These are phyloP conservation scores for Globisporangium okanoganense DNA, from an alignment of 352 stramenopile genomes.

Conservation along the genomic window DNA sequence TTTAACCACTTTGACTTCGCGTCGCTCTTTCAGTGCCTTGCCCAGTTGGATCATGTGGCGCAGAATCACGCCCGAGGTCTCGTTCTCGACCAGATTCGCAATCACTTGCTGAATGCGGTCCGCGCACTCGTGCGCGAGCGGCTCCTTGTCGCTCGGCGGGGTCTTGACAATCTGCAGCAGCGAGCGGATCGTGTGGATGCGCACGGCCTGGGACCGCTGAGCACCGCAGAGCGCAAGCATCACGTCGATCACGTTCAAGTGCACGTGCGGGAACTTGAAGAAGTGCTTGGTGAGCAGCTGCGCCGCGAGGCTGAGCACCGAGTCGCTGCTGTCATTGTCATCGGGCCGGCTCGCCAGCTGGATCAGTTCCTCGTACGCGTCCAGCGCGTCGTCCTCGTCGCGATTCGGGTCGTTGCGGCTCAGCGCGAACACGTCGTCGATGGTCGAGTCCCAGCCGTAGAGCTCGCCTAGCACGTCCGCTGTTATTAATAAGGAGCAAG, in stretches of 20 bases:
- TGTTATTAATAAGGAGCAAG: background rate
- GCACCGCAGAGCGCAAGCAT: slow-evolving; percentile 43
- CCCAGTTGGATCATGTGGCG: slow-evolving; percentile 57
- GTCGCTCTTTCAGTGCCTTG: slow-evolving; percentile 38
- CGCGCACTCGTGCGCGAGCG: slow-evolving; percentile 26
- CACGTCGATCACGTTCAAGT: slow-evolving; percentile 68
- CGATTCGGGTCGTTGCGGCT: slow-evolving; percentile 37
- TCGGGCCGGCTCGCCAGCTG: slow-evolving; percentile 23
- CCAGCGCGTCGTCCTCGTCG: slow-evolving; percentile 68
- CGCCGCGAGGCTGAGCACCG: slow-evolving; percentile 61
- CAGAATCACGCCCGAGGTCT: slow-evolving; percentile 54
- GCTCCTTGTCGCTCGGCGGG: slow-evolving; percentile 17
- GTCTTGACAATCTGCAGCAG: slow-evolving; percentile 69
- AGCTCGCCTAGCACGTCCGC: slow-evolving; percentile 55
- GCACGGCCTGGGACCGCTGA: slow-evolving; percentile 48
- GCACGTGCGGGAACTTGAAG: slow-evolving; percentile 70
- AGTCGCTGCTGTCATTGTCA: slow-evolving; percentile 15
- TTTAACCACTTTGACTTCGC: slow-evolving; percentile 5
- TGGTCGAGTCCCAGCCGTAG: slow-evolving; percentile 62
- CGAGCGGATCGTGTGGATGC: slow-evolving; percentile 71
- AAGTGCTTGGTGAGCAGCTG: slow-evolving; percentile 79
- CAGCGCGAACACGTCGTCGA: slow-evolving; percentile 57
- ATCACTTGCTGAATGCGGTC: slow-evolving; percentile 39
- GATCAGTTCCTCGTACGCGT: slow-evolving; percentile 78
- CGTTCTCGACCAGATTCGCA: slow-evolving; percentile 29